Evolutionary conservation across 192 early-diverging fungal species (phyloP).

Genomic region (Funneliformis mosseae): DNA sequence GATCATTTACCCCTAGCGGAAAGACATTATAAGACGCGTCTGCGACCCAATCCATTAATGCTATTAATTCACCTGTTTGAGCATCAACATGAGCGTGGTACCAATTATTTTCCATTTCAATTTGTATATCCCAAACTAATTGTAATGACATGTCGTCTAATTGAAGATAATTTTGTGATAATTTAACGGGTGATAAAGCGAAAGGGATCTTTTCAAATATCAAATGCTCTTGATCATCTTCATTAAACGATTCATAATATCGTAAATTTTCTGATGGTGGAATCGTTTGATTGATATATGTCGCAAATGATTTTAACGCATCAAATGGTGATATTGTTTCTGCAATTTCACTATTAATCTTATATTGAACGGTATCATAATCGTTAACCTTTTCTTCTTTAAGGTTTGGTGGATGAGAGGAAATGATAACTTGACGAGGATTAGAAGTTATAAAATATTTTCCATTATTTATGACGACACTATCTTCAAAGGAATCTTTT

Average conservation of each 20-base stretch:
- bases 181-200: constrained; percentile 57
- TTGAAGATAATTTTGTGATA: constrained; percentile 67
- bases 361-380: neutral
- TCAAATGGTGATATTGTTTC: constrained; percentile 52
- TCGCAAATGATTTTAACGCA: constrained; percentile 63
- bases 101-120: constrained; percentile 83
- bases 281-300: constrained; percentile 59
- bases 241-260: constrained; percentile 44
- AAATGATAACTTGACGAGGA: neutral
- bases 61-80: constrained; percentile 59
- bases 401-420: neutral
- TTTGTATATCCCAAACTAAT: constrained; percentile 81
- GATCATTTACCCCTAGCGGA: constrained; percentile 81
- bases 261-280: constrained; percentile 48
- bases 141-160: constrained; percentile 55
- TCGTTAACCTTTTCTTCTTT: neutral
- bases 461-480: neutral
- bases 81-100: constrained; percentile 72
- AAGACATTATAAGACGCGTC: constrained; percentile 80
- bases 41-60: constrained; percentile 85
- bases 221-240: constrained; percentile 41
- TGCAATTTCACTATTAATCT: neutral
- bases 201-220: constrained; percentile 55
- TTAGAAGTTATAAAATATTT: neutral
- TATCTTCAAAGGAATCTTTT: neutral